These are phyloP conservation scores for Metschnikowia chrysomelidarum DNA, from an alignment of 805 yeast species.

Conservation along the genomic window DNA sequence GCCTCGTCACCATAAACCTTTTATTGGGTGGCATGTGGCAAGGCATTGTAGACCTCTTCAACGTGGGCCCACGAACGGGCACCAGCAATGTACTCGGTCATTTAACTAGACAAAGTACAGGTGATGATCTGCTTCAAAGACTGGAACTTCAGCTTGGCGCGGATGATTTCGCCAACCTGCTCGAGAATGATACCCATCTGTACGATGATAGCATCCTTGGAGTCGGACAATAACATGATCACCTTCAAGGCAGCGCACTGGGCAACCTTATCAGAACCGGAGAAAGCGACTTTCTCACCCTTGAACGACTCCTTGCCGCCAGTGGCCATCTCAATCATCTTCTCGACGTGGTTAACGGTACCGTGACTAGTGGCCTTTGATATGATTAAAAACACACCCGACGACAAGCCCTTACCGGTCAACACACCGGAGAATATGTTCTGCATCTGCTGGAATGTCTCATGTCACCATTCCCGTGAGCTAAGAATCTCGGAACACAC, in stretches of 20 bases:
- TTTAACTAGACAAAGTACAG: constrained; percentile 53
- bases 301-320: constrained; percentile 83
- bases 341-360: constrained; percentile 92
- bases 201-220: constrained; percentile 83
- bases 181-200: constrained; percentile 80
- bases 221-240: constrained; percentile 92
- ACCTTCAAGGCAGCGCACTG: constrained; percentile 98
- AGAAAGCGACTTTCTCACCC: constrained; percentile 94
- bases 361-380: constrained; percentile 99
- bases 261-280: constrained; percentile 99
- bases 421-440: constrained; percentile 96
- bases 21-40: constrained; percentile 98
- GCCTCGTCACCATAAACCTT: constrained; percentile 98
- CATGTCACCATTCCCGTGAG: too few species aligned
- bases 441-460: constrained; percentile 85
- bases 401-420: constrained; percentile 95
- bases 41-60: constrained; percentile 90
- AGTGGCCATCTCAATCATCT: constrained; percentile 93
- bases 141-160: constrained; percentile 77
- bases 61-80: constrained; percentile 96
- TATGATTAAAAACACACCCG: constrained; percentile 99
- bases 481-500: too few species aligned
- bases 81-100: constrained; percentile 82
- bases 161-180: constrained; percentile 72
- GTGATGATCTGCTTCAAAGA: constrained; percentile 67